Evolutionary conservation across 2,329 filamentous ascomycete species (phyloP), one percentile per base, ranked within the genome.

Genomic region (Mycocentrospora acerina): DNA sequence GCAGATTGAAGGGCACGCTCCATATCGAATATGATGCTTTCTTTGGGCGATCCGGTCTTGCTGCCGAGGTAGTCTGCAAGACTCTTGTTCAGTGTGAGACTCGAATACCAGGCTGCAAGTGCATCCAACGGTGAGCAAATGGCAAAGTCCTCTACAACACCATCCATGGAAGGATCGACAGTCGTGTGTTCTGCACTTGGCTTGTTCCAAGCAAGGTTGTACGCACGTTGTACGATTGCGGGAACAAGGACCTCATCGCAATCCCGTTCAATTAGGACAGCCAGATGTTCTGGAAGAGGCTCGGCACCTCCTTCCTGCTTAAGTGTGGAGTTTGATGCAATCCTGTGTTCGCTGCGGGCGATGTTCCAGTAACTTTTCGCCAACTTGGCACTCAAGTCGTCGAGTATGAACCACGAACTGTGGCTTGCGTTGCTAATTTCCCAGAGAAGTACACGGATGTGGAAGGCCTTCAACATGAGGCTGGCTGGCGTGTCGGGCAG

Each of bases 71-170:
- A 83, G 12, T 74, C 73, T 10, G 82, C 73, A 18, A 96, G 76
- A 3, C 81, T 82, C 40, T 79, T 77, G 55, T 90, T 86, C 25
- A 95, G 71, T 10, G 81, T 75, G 38, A 85, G 76, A 48, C 82
- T 88, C 1, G 90, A 94, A 73, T 84, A 93, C 90, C 90, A 96
- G 2, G 90, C 88, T 6, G 90, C 88, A 35, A 96, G 81, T 10
- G 89, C 90, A 66, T 96, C 91, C 50, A 96, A 79, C 0, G 90
- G 88, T 13, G 88, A 93, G 35, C 86, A 82, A 44, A 96, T 87
- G 3, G 89, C 85, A 35, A 82, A 81, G 57, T 96, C 91, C 42
- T 93, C 86, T 3, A 93, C 86, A 1, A 95, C 88, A 5, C 80
- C 77, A 60, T 94, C 86, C 76, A 94, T 86, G 32, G 86, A 82